These are phyloP conservation scores for Sugiyamaella paludigena DNA, from an alignment of 1,139 yeast genomes.

Conservation along the genomic window DNA sequence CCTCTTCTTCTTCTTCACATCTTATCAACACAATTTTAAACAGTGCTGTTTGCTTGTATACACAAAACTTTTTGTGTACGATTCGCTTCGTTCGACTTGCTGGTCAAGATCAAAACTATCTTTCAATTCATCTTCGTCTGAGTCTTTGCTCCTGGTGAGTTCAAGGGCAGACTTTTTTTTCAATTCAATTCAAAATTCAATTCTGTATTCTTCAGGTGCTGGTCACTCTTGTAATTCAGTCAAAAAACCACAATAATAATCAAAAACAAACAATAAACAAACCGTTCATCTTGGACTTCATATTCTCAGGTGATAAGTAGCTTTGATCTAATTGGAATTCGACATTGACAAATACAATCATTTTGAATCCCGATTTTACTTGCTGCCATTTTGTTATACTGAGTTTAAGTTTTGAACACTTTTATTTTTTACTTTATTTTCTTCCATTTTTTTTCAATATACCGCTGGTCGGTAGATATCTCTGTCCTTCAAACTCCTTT, in stretches of 20 bases:
- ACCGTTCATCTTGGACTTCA: neutral
- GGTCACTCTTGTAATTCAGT: constrained; percentile 10
- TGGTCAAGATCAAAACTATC: constrained; percentile 27
- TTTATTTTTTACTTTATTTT: neutral
- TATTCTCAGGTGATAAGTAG: too few relatives aligned
- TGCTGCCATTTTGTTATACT: too few relatives aligned
- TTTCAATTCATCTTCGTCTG: constrained; percentile 14
- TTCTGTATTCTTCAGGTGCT: constrained; percentile 4
- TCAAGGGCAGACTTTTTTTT: constrained; percentile 6
- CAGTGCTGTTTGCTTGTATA: constrained; percentile 8
- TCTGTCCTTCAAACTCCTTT: constrained; percentile 9
- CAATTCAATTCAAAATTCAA: constrained; percentile 5
- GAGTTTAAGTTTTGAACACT: neutral
- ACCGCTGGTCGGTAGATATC: constrained; percentile 17
- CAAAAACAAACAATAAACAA: constrained; percentile 13
- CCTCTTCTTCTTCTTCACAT: constrained; percentile 12
- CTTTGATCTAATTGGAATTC: too few relatives aligned
- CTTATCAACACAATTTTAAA: constrained; percentile 11
- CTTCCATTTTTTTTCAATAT: neutral
- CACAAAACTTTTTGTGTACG: constrained; percentile 8
- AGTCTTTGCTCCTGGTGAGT: constrained; percentile 30
- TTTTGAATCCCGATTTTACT: too few relatives aligned
- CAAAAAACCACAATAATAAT: constrained; percentile 1
- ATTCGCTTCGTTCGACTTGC: constrained; percentile 25
- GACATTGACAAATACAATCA: too few relatives aligned